Base-by-base conservation (phyloP, 257 asterid genomes). In the Penstemon barbatus region DNA sequence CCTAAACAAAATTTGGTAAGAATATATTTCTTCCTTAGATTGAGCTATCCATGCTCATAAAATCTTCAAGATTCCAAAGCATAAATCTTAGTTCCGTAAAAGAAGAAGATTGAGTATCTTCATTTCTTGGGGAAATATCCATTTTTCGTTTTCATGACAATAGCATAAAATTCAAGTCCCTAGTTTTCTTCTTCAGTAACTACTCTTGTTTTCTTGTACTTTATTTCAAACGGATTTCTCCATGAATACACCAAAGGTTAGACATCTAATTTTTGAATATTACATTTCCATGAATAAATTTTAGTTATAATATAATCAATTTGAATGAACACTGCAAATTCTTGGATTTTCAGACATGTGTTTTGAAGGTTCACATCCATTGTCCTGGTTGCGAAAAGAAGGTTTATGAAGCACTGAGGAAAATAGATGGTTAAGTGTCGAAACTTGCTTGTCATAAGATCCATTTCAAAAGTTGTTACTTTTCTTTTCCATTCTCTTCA, bases 331-430 rank as follows among this genome's bases (percentile, higher is more conserved):
- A 8, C 51, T 46, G 51, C 51, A 8, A 46, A 46, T 5, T 46
- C 9, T 61, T 61, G 48, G 50, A 13, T 61, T 43, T 25, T 4
- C 51, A 66, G 71, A 66, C 71, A 3, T 53, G 71, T 53, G 63
- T 53, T 66, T 57, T 52, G 50, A 66, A 53, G 63, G 71, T 66
- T 19, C 7, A 66, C 50, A 40, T 66, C 52, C 71, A 66, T 25
- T 55, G 71, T 42, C 71, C 51, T 1, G 71, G 19, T n/a, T 66
- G 71, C 36, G 63, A 52, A 54, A 66, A 38, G 51, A 66, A 66
- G 53, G 71, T 66, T 52, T 41, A 53, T 12, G 41, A 66, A 44
- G 52, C 9, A 6, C 71, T 66, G 52, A n/a, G 44, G 9, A 52
- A 66, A 56, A 53, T 66, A 40, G 54, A 53, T 5, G 71, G 71